Evolutionary conservation across 2,329 filamentous ascomycete species (phyloP), one percentile per base, ranked within the genome.

Genomic region (Colletotrichum paranaense): DNA sequence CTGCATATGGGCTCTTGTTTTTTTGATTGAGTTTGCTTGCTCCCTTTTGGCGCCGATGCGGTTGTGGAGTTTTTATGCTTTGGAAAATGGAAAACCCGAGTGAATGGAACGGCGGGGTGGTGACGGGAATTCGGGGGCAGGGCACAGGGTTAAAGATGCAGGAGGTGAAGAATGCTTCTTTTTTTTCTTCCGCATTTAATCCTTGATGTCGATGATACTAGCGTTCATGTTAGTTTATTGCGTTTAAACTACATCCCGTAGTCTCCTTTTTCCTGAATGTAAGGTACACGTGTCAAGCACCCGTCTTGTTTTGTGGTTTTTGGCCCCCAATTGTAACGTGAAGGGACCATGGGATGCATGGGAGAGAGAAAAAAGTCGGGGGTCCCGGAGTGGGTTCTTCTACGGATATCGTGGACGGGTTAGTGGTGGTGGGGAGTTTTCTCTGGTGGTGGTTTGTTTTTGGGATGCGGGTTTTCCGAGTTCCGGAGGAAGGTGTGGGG

Each of bases 131-230:
- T n/a, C 32, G 60, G 53, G 53, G 42, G 59, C 58, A 64, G 19
- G n/a, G 32, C n/a, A 38, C 30, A 49, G 59, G 28, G 32, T 24
- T 28, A 49, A 30, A 55, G 6, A 9, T 24, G 53, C 24, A 67
- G 64, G 24, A 46, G n/a, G n/a, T 12, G 57, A 26, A 52, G 32
- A 38, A 46, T 28, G 53, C 28, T 46, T 56, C 35, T 52, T 42
- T 38, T 68, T 46, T 14, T 26, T 16, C 46, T 57, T 42, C 35
- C 22, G 52, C 24, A 42, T n/a, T 57, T 46, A 65, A 65, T 65
- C 62, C 62, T 65, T 56, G 62, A 19, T 53, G 62, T 56, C 62
- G 62, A 65, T 65, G 62, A 57, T 65, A 46, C 52, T 65, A 65
- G 62, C 62, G 62, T 52, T 30, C 24, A 5, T 42, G 52, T 55